Evolutionary conservation across 1,284 basidiomycete genomes (phyloP).

Genomic region (Puccinia novopanici): DNA sequence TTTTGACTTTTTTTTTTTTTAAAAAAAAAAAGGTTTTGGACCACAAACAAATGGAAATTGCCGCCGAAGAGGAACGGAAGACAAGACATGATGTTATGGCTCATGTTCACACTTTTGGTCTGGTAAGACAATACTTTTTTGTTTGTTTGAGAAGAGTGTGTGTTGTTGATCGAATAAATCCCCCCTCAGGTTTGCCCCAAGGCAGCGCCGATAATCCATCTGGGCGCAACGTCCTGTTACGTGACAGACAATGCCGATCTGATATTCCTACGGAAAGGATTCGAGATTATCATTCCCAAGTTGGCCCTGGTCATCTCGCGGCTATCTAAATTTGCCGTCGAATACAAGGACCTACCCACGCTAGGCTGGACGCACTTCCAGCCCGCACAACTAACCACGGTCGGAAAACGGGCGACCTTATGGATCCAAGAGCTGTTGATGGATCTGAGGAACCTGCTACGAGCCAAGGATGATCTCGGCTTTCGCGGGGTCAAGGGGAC

Average conservation of each 20-base stretch:
- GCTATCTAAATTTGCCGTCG: conserved; percentile 59
- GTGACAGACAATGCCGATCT: conserved; percentile 60
- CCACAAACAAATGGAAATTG: conserved; percentile 58
- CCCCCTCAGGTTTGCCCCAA: conserved; percentile 55
- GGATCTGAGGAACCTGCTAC: conserved; percentile 91
- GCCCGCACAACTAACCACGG: conserved; percentile 95
- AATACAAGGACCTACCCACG: conserved; percentile 50
- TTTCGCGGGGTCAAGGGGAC: conserved; percentile 99
- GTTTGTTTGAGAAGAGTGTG: background rate
- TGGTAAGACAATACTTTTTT: background rate
- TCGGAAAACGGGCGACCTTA: conserved; percentile 96
- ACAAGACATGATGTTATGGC: conserved; percentile 60
- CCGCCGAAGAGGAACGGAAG: conserved; percentile 59
- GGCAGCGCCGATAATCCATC: conserved; percentile 58
- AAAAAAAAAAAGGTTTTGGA: conserved; percentile 54
- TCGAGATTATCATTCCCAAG: conserved; percentile 59
- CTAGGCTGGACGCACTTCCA: conserved; percentile 99
- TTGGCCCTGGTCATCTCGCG: conserved; percentile 58
- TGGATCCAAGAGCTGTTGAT: conserved; percentile 94
- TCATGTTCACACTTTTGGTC: conserved; percentile 59
- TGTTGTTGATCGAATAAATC: background rate
- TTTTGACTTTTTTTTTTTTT: background rate
- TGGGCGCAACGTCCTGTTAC: conserved; percentile 59
- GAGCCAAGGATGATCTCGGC: conserved; percentile 88
- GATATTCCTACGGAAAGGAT: conserved; percentile 58